Evolutionary conservation across 495 filamentous ascomycete species (phyloP), one percentile per base, ranked within the genome.

Genomic region (Podospora pseudopauciseta): DNA sequence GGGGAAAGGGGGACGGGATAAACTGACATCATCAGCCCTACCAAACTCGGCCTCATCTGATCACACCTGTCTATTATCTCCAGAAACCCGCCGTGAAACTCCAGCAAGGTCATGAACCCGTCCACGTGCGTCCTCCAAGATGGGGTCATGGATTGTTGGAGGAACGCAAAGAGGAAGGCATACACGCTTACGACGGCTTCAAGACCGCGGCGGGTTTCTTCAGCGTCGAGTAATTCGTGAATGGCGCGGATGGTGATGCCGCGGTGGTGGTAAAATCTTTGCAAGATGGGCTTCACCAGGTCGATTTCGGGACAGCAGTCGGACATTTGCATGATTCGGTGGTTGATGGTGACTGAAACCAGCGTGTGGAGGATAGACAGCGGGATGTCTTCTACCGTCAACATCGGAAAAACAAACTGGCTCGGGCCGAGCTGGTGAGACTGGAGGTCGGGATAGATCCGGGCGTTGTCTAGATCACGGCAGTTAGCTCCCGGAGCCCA

Each of bases 81-180:
- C n/a, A 49, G 5, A 32, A 78, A 64, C 0, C 74, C 68, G 5
- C 78, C 78, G n/a, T 70, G 70, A 4, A 74, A 64, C 15, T 59
- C 55, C 20, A 80, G 72, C 2, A 80, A 28, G 60, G 68, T 72
- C 16, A 76, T 66, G 34, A 76, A 65, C n/a, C 71, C 75, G 4
- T 78, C 75, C n/a, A 76, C 23, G 60, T 80, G 79, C 30, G 68
- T 73, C 32, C 75, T 74, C 75, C 75, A 80, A 59, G 70, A 64
- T 2, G 74, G 74, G 4, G 71, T 75, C 20, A 67, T 69, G 15
- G 75, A 75, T 58, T 79, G 77, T 53, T 78, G 75, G 3, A 74
- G 67, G 75, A 72, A 68, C 30, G 71, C 64, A 56, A 69, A 69
- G 54, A 75, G 57, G 1, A 78, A 65, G 9, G 71, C 58, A 5